Conservation (phyloP, 495 filamentous ascomycete genomes). For the Viridothelium virens region DNA sequence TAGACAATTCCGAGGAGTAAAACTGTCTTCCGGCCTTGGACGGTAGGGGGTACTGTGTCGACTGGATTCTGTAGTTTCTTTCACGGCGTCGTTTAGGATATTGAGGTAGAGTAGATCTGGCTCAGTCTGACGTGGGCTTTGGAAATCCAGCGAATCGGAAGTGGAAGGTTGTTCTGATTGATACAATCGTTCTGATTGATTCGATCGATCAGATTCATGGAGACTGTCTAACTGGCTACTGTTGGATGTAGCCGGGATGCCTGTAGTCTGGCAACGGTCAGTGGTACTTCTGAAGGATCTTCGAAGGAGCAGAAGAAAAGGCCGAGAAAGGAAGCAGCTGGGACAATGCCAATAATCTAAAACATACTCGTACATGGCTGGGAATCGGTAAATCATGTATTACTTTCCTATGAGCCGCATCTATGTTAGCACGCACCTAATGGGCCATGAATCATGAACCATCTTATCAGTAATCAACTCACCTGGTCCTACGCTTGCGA, state of each 20-base stretch:
- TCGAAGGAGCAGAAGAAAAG: conserved; percentile 6
- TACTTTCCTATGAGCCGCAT: conserved; percentile 11
- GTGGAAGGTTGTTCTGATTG: conserved; percentile 8
- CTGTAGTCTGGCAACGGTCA: conserved; percentile 9
- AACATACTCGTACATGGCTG: conserved; percentile 8
- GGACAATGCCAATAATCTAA: conserved; percentile 8
- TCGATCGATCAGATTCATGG: neutral
- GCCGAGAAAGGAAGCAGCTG: conserved; percentile 9
- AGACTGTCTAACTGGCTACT: conserved; percentile 5
- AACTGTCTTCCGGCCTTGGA: conserved; percentile 9
- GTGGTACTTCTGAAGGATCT: conserved; percentile 7
- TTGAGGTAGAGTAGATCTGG: conserved; percentile 22
- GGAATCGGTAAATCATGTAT: conserved; percentile 10
- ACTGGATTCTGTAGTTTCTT: conserved; percentile 20
- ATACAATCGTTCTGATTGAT: conserved; percentile 7
- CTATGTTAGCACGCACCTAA: conserved; percentile 7
- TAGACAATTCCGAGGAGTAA: conserved; percentile 16
- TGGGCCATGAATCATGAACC: conserved; percentile 1
- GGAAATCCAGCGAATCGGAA: conserved; percentile 12
- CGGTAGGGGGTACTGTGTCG: conserved; percentile 12
- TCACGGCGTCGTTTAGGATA: conserved; percentile 20
- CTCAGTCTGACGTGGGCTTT: conserved; percentile 20
- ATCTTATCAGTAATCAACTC: conserved; percentile 16
- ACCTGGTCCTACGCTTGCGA: conserved; percentile 21
- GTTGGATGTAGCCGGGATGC: conserved; percentile 6